phyloP scores from a whole-genome alignment of 2,329 filamentous ascomycete species.

The Cladorrhinum sp. region DNA sequence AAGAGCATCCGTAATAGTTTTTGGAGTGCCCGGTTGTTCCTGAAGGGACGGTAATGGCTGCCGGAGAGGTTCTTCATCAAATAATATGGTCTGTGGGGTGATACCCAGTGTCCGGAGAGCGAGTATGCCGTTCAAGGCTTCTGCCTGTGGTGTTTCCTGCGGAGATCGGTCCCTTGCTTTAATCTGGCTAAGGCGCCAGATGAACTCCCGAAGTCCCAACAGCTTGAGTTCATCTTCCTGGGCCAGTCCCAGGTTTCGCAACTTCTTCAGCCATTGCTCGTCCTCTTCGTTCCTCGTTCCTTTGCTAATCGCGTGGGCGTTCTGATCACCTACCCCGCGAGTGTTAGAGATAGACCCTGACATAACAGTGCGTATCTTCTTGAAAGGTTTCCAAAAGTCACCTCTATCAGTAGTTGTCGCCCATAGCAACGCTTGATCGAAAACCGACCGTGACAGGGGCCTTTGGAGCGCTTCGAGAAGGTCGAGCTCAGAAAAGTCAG shows the following conservation, averaged over 20 bases:
- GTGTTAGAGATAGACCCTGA: slow-evolving; percentile 61
- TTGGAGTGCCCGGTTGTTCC: slow-evolving; percentile 47
- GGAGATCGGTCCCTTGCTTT: slow-evolving; percentile 53
- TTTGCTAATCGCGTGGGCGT: slow-evolving; percentile 57
- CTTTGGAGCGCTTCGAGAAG: slow-evolving; percentile 80
- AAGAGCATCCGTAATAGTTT: slow-evolving; percentile 86
- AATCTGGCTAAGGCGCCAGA: slow-evolving; percentile 79
- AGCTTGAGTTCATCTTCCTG: slow-evolving; percentile 87
- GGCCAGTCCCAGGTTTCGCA: slow-evolving; percentile 79
- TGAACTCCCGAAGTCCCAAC: slow-evolving; percentile 80
- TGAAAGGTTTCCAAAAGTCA: slow-evolving; percentile 79
- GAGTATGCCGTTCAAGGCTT: slow-evolving; percentile 67
- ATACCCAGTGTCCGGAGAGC: slow-evolving; percentile 72
- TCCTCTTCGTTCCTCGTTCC: slow-evolving; percentile 84
- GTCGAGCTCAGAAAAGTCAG: slow-evolving; percentile 66
- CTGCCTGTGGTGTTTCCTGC: slow-evolving; percentile 30
- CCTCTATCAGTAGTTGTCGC: slow-evolving; percentile 69
- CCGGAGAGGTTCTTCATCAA: slow-evolving; percentile 69
- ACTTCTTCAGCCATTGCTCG: slow-evolving; percentile 82
- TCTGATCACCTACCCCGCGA: slow-evolving; percentile 55
- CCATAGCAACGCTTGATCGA: slow-evolving; percentile 86
- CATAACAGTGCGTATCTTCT: slow-evolving; percentile 60
- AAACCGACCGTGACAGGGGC: slow-evolving; percentile 73
- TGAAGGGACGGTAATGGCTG: slow-evolving; percentile 35
- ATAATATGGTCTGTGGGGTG: slow-evolving; percentile 85